Conservation (phyloP, 441 rosid species). For the Brassica balearica region DNA sequence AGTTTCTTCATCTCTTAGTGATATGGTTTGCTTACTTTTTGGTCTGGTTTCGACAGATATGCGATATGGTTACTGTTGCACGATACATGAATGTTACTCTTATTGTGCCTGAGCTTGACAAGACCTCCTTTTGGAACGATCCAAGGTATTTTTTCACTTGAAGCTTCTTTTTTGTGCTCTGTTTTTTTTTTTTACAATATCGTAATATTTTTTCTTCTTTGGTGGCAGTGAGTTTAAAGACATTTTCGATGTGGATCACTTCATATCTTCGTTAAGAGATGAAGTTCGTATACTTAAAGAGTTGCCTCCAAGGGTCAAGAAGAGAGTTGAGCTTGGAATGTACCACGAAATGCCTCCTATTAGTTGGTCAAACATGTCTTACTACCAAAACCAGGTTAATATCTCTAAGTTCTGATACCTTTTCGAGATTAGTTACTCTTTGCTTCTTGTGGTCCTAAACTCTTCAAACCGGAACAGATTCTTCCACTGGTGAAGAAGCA, state of each 20-base stretch:
- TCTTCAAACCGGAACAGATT: conserved; percentile 50
- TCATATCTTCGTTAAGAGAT: conserved; percentile 72
- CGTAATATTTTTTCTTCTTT: conserved; percentile 6
- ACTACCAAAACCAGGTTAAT: conserved; percentile 67
- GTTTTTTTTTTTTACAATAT: not conserved
- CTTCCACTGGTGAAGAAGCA: conserved; percentile 66
- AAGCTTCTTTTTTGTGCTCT: conserved; percentile 19
- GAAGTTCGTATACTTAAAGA: conserved; percentile 75
- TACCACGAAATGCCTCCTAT: conserved; percentile 64
- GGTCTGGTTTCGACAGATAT: conserved; percentile 53
- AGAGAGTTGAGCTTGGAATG: conserved; percentile 60
- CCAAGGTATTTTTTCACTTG: conserved; percentile 54
- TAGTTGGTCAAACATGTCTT: conserved; percentile 79
- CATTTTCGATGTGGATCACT: conserved; percentile 76
- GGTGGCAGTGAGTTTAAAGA: conserved; percentile 67
- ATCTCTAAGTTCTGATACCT: not conserved
- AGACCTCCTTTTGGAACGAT: conserved; percentile 81
- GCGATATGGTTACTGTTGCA: conserved; percentile 81
- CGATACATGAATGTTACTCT: conserved; percentile 74
- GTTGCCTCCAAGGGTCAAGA: conserved; percentile 70
- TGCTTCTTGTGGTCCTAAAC: too few species aligned
- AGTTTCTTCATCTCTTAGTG: not conserved
- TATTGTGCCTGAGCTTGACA: conserved; percentile 76
- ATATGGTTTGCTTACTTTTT: conserved; percentile 29
- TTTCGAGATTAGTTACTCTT: too few species aligned